Evolutionary conservation across 1,284 basidiomycete genomes (phyloP).

Genomic region (Malassezia brasiliensis): DNA sequence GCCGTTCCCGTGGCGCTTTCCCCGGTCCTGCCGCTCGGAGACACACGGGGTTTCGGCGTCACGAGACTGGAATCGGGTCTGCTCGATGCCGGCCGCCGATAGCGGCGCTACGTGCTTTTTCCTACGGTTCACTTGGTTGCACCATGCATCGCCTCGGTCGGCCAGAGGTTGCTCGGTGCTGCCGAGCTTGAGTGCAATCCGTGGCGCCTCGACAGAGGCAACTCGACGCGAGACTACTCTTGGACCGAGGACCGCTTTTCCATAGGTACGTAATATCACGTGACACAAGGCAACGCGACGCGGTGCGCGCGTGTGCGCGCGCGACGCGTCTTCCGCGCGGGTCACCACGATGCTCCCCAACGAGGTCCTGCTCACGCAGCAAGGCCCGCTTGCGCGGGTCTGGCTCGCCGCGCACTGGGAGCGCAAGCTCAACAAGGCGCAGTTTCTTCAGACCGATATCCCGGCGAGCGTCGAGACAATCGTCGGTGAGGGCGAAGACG

Average conservation of each 20-base stretch:
- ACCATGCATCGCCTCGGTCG: neutral
- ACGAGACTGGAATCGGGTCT: conserved; percentile 19
- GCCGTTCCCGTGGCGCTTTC: conserved; percentile 13
- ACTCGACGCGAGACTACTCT: conserved; percentile 48
- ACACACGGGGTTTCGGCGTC: conserved; percentile 1
- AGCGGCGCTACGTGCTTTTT: neutral
- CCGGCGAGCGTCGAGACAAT: conserved; percentile 68
- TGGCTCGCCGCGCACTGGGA: conserved; percentile 99
- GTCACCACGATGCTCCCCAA: conserved; percentile 65
- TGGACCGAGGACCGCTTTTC: conserved; percentile 21
- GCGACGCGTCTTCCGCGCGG: neutral
- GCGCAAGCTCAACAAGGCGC: conserved; percentile 88
- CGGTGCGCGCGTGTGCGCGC: neutral
- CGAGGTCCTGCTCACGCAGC: conserved; percentile 80
- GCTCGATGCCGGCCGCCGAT: conserved; percentile 1
- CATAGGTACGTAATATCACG: conserved; percentile 5
- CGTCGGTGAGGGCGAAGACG: conserved; percentile 59
- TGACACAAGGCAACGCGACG: neutral
- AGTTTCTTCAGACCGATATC: conserved; percentile 86
- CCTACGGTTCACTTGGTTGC: neutral
- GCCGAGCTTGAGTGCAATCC: conserved; percentile 45
- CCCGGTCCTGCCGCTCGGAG: conserved; percentile 17
- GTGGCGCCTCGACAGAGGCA: conserved; percentile 36
- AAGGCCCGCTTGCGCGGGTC: conserved; percentile 86
- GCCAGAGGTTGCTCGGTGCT: conserved; percentile 12